phyloP scores from a whole-genome alignment of 179 eudicot species.

The Patellifolia procumbens region DNA sequence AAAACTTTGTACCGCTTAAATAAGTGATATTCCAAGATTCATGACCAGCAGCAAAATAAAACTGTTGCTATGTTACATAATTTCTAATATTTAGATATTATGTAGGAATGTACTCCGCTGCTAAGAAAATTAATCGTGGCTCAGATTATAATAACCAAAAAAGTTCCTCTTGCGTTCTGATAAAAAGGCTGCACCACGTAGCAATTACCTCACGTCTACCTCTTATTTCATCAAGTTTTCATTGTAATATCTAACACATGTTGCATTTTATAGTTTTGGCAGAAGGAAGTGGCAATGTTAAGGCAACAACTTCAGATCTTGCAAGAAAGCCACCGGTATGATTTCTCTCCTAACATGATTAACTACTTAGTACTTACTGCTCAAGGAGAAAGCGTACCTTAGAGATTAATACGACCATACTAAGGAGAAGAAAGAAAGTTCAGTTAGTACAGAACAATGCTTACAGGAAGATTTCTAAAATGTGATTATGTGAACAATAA shows the following conservation, averaged over 20 bases:
- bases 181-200: background rate
- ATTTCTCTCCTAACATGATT: conserved; percentile 9
- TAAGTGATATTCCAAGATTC: background rate
- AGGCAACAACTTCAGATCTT: conserved; percentile 38
- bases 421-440: background rate
- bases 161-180: too few relatives aligned
- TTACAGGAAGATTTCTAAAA: background rate
- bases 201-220: background rate
- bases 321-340: conserved; percentile 45
- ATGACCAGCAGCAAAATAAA: background rate
- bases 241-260: conserved; percentile 3
- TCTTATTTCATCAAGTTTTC: background rate
- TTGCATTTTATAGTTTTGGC: conserved; percentile 40
- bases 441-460: background rate
- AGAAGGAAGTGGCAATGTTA: conserved; percentile 37
- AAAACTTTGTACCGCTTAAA: background rate
- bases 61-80: background rate
- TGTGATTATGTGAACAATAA: too few relatives aligned
- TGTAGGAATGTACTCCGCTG: background rate
- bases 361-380: conserved; percentile 6
- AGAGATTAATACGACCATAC: background rate
- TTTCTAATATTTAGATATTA: background rate
- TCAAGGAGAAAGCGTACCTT: conserved; percentile 3
- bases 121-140: background rate
- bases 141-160: background rate